A percentile compares a stretch with the other conserved stretches of the same genome.
Conservation (phyloP, 306 rosid genomes). For the Dicorynia guianensis region DNA sequence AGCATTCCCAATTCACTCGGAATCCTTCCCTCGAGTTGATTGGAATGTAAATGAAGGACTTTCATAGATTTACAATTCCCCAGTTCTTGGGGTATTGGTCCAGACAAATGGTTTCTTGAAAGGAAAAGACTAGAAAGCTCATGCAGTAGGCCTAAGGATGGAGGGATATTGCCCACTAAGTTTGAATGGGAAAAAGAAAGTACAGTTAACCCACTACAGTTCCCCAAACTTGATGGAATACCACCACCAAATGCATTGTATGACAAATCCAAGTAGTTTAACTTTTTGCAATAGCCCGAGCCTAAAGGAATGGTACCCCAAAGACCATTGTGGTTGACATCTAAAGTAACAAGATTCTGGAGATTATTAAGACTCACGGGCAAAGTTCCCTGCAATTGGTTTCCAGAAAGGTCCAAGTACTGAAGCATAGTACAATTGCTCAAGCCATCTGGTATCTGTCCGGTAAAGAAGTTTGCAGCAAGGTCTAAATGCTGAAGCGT, state of each 20-base stretch:
- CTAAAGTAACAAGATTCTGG: conserved; percentile 39
- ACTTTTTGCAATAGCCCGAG: conserved; percentile 43
- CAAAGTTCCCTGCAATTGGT: conserved; percentile 48
- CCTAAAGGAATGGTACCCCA: conserved; percentile 56
- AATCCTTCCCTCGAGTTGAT: conserved; percentile 35
- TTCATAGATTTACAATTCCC: conserved; percentile 57
- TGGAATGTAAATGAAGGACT: conserved; percentile 37
- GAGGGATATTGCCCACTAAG: conserved; percentile 39
- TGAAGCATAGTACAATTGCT: too few relatives aligned
- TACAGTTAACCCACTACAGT: conserved; percentile 41
- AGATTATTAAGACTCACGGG: conserved; percentile 53
- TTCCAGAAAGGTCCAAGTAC: background rate
- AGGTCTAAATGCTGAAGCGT: conserved; percentile 45
- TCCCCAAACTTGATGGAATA: conserved; percentile 54
- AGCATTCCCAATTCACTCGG: conserved; percentile 59
- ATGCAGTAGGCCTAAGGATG: conserved; percentile 52
- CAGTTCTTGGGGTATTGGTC: conserved; percentile 62
- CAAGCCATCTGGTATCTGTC: background rate
- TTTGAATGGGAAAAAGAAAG: conserved; percentile 12
- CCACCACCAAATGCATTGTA: conserved; percentile 50
- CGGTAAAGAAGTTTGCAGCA: conserved; percentile 44
- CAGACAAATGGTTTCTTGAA: conserved; percentile 48
- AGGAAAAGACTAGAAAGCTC: conserved; percentile 39
- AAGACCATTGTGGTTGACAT: conserved; percentile 40
- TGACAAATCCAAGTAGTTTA: conserved; percentile 49